Evolutionary conservation across 768 basidiomycete species (phyloP), one percentile per base, ranked within the genome.

Genomic region (Boletus edulis): DNA sequence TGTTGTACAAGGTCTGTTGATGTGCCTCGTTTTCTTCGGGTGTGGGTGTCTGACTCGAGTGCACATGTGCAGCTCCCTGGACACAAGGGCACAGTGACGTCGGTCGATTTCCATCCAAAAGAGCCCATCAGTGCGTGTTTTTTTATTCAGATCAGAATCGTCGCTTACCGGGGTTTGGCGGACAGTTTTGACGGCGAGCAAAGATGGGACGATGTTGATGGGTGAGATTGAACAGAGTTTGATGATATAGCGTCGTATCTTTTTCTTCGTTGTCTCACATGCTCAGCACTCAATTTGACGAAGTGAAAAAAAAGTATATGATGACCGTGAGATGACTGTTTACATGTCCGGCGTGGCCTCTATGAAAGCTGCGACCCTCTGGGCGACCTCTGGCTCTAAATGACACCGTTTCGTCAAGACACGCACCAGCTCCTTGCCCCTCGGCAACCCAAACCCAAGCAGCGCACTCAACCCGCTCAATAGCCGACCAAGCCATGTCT

Each of bases 101-200:
- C 87, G n/a, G 92, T 94, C 0, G 97, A 96, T 63, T 97, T 96
- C 78, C 94, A 96, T 69, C 94, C 96, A 10, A 92, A 87, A 65
- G 94, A 97, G 63, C 95, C 94, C 12, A 94, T 97, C 69, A 83
- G 94, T 96, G 71, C 60, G 94, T 77, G 12, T 52, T 15, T 47
- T 41, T 9, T 45, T 14, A n/a, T 22, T 15, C 24, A 32, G 24
- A 39, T 54, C 38, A 35, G 22, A 11, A 18, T 34, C 17, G 44
- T 53, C n/a, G 38, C 51, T 65, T 31, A 65, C 12, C 17, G 14
- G 13, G 9, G 29, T 9, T 10, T 32, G 55, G 43, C 3, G 18
- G 14, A 22, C 18, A 94, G 94, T 98, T 55, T 77, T 98, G 54
- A 96, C 94, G 4, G 88, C 83, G 27, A 94, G 93, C 76, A 96